Base-by-base conservation (phyloP, 2,329 filamentous ascomycete species). In the Scortechinia acanthostroma region DNA sequence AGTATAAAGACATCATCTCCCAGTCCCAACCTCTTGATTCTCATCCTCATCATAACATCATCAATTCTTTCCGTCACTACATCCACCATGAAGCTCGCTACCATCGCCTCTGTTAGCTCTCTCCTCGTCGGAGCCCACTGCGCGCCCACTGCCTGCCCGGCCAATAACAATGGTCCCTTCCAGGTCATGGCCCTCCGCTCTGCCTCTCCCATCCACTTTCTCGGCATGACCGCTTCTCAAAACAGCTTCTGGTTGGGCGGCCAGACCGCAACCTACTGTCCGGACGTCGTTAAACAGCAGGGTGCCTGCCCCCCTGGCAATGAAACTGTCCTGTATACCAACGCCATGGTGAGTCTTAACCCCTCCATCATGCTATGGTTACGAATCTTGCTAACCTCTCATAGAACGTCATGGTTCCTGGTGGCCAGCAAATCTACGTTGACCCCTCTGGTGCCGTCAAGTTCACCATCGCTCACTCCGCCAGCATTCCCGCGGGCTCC, bases 401-500 rank as follows among this genome's bases (percentile, higher is more conserved):
- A n/a, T n/a, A n/a, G n/a, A n/a, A n/a, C n/a, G n/a, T n/a, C n/a
- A n/a, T n/a, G n/a, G 80, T 83, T 3, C 79, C 80, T 3, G 80
- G 80, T 21, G 81, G 82, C 21, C 80, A 86, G 53, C 61, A 69
- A 47, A 68, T 83, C 52, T 86, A 77, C 58, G 68, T 85, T 46
- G 64, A 61, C 2, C 64, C 71, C 3, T 58, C 67, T 21, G 82
- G 80, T 4, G 63, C 68, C 6, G 57, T 86, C 47, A 64, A 67
- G 45, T 85, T 76, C 62, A 77, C 77, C 1, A 49, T 54, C 17
- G 68, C 79, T 0, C 77, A 83, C 61, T 80, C 76, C 0, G 60
- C 58, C 2, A 61, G 54, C 46, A 70, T 73, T 3, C 77, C 79
- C 0, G 49, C 59, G 0, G 78, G 76, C 6, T 71, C 76, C 4